Conservation (phyloP, 257 asterid genomes). For the Solanum megistacrolobum region DNA sequence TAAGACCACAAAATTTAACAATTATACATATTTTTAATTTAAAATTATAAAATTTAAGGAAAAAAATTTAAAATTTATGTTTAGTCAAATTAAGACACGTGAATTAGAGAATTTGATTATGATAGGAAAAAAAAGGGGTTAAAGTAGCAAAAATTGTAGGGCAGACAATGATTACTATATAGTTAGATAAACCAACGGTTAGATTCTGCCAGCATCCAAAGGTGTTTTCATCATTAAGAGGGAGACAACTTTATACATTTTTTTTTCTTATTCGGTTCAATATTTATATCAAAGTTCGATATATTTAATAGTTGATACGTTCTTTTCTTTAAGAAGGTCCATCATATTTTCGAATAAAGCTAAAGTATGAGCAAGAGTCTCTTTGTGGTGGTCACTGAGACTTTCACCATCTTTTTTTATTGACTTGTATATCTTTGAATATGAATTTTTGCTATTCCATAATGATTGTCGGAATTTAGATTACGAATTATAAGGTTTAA, state of each 20-base stretch:
- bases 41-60: too few species aligned
- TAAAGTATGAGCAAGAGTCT: not conserved
- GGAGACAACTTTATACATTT: not conserved
- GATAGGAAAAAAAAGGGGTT: not conserved
- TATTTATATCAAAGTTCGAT: fast-evolving
- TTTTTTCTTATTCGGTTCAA: fast-evolving
- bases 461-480: not conserved
- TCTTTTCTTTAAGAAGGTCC: not conserved
- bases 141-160: not conserved
- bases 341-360: not conserved
- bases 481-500: not conserved
- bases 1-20: not conserved
- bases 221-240: not conserved
- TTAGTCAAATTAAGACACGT: too few species aligned
- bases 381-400: not conserved
- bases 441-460: not conserved
- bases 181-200: not conserved
- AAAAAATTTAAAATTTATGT: too few species aligned
- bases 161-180: not conserved
- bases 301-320: too few species aligned
- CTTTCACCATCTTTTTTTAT: too few species aligned
- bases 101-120: too few species aligned
- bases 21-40: too few species aligned
- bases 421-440: too few species aligned
- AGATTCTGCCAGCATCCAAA: not conserved